phyloP scores from a whole-genome alignment of 768 basidiomycete genomes.

The Aureoboletus auriporus region DNA sequence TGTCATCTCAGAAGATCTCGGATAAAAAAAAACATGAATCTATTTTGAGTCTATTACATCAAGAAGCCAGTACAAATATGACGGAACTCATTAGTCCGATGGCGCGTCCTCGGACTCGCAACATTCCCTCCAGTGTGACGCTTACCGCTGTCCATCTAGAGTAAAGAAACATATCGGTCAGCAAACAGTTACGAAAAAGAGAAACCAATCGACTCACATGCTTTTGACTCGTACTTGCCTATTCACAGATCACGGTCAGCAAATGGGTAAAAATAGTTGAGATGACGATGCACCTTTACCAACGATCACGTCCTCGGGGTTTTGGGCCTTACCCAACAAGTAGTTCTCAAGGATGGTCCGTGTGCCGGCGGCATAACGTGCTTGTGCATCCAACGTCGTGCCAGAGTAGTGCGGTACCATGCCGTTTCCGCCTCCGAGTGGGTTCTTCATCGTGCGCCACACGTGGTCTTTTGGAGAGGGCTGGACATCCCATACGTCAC shows the following conservation, averaged over 20 bases:
- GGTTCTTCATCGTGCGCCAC: conserved; percentile 80
- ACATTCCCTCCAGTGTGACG: too few relatives aligned
- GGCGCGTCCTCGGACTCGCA: too few relatives aligned
- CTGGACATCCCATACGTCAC: conserved; percentile 83
- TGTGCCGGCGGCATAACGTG: conserved; percentile 72
- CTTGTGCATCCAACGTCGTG: conserved; percentile 84
- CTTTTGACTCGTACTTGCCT: conserved; percentile 45
- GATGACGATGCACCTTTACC: conserved; percentile 36
- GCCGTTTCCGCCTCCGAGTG: conserved; percentile 78
- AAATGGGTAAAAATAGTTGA: neutral
- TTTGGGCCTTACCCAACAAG: conserved; percentile 59
- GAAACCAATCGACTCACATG: conserved; percentile 26
- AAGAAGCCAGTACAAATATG: too few relatives aligned
- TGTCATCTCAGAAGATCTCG: too few relatives aligned
- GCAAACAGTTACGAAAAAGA: neutral
- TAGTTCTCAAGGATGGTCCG: conserved; percentile 71
- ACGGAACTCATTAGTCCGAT: too few relatives aligned
- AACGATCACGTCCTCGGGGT: conserved; percentile 78
- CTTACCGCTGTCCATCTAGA: conserved; percentile 6
- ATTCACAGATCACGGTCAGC: neutral
- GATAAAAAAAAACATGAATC: too few relatives aligned
- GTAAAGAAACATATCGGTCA: neutral
- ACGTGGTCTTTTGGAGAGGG: conserved; percentile 82
- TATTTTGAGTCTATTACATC: too few relatives aligned
- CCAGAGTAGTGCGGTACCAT: conserved; percentile 87